Base-by-base conservation (phyloP, 805 yeast genomes). In the Lachancea fermentati region DNA sequence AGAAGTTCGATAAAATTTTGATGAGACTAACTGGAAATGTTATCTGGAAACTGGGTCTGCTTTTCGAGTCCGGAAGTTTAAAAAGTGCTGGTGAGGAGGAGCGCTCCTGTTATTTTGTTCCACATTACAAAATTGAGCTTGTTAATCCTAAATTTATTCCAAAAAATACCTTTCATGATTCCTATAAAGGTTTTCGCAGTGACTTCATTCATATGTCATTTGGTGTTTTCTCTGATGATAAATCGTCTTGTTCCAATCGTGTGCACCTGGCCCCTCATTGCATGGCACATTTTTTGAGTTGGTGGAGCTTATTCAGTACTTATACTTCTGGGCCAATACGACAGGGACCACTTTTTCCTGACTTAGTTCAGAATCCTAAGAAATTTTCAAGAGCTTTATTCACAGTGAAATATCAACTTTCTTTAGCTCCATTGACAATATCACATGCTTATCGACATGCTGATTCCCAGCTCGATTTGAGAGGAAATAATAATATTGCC, bases 261-360 rank as follows among this genome's bases (percentile, higher is more conserved):
- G 70, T 81, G 4, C 86, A 87, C 55, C 61, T 88, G 37, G 74
- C 87, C 2, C 95, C 95, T 1, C 68, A 70, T n/a, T 69, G 79
- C 0, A 68, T 86, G 44, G 51, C 65, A 1, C 91, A 82, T 48
- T 87, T 88, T 61, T 71, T 76, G 47, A 61, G 60, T 8, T 89
- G 97, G 97, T 87, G 95, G 94, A 63, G 67, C 26, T 68, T 83
- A 45, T 88, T 88, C 58, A 72, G 77, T 28, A 79, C 88, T n/a
- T 79, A 79, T 43, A 70, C 83, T 49, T 78, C 87, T 38, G 72
- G 91, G 9, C 96, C 96, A 0, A 71, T 86, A 17, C 69, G 91
- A 39, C 70, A 73, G 34, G 96, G 96, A 0, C 63, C 69, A 1
- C 57, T 89, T 26, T 88, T 85, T 61, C 73, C 76, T 0, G 74